Evolutionary conservation across 2,329 filamentous ascomycete genomes (phyloP).

Genomic region (Pseudocercospora fuligena): DNA sequence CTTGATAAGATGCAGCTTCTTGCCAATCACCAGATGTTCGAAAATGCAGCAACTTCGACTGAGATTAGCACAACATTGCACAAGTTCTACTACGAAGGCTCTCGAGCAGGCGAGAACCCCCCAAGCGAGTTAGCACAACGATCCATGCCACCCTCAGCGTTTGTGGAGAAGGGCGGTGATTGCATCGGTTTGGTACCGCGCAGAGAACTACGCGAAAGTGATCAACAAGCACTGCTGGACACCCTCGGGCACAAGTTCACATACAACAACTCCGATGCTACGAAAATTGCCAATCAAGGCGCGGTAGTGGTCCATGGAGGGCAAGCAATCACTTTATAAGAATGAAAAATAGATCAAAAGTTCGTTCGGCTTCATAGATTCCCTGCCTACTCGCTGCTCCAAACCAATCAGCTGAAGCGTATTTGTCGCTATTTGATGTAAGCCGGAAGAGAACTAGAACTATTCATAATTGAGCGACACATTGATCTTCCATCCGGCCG

Average conservation of each 20-base stretch:
- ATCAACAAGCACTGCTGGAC: background rate
- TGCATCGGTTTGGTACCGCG: too few relatives aligned
- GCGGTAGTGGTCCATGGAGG: conserved; percentile 4
- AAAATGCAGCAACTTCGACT: conserved; percentile 5
- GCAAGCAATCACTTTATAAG: conserved; percentile 2
- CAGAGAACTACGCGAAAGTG: conserved; percentile 2
- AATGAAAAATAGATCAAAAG: background rate
- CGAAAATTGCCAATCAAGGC: conserved; percentile 3
- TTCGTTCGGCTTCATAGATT: background rate
- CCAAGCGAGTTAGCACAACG: too few relatives aligned
- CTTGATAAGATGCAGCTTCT: conserved; percentile 6
- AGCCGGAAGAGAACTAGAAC: too few relatives aligned
- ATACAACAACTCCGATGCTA: conserved; percentile 3
- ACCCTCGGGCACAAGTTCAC: background rate
- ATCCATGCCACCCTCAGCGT: too few relatives aligned
- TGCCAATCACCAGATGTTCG: conserved; percentile 8
- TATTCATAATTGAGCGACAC: too few relatives aligned
- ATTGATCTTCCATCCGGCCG: too few relatives aligned
- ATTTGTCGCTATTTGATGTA: too few relatives aligned
- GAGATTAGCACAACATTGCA: conserved; percentile 6
- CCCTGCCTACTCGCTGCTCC: too few relatives aligned
- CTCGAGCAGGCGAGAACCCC: background rate
- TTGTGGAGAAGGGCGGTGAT: too few relatives aligned
- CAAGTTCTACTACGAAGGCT: background rate
- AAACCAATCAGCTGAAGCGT: too few relatives aligned